Base-by-base conservation (phyloP, 192 early-diverging fungal species). In the Globomyces pollinis-pini region DNA sequence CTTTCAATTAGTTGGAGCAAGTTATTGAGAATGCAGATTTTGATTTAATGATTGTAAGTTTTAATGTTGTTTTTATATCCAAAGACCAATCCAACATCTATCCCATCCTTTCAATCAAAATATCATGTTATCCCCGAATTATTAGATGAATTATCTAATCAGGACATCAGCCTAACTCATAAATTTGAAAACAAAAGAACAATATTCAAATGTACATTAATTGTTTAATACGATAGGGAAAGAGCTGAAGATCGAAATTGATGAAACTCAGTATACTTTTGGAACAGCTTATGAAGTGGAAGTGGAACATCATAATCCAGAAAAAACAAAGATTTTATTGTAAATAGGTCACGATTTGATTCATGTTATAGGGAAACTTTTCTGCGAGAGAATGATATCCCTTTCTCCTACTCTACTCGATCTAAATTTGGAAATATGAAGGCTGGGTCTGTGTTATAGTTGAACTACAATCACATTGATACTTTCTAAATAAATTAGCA, bases 281-380 rank as follows among this genome's bases (percentile, higher is more conserved):
- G 55, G 55, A 2, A 57, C 35, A 8, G 55, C 55, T 30, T 57
- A 57, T 39, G 55, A 57, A 23, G 41, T 57, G n/a, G 55, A 57
- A 51, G 31, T 51, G 3, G 50, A 51, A 16, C 50, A 51, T 34
- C 8, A 16, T 2, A 16, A 51, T 16, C 50, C 50, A 1, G 50
- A 30, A 34, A 51, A n/a, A 9, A 34, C 50, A 9, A 51, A 21
- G 33, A 31, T 8, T 21, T 26, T 26, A 26, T 47, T 47, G 44
- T n/a, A n/a, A n/a, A n/a, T n/a, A n/a, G n/a, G n/a, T n/a, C n/a
- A n/a, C n/a, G n/a, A n/a, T n/a, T n/a, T n/a, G n/a, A n/a, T n/a
- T n/a, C n/a, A n/a, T n/a, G n/a, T n/a, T n/a, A n/a, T n/a, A n/a
- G n/a, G 38, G 53, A 55, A 24, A n/a, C 21, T 2, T 24, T 55